These are phyloP conservation scores for Sanghuangporus sanghuang DNA, from an alignment of 1,284 basidiomycete genomes.

Conservation along the genomic window DNA sequence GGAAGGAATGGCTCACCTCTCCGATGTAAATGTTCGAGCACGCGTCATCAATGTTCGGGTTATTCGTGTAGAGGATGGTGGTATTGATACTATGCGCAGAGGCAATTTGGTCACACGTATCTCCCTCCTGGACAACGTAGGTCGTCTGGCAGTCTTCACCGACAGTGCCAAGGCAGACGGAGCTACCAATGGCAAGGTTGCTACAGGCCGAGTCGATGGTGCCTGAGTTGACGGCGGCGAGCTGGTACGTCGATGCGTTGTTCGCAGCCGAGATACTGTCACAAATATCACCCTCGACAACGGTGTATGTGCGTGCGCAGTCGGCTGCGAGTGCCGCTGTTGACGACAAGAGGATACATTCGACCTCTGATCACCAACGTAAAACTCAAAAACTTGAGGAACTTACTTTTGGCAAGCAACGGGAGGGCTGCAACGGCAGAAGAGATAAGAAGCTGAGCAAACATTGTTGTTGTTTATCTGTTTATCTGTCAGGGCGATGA, in stretches of 20 bases:
- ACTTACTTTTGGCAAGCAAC: conserved; percentile 10
- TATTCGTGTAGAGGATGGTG: conserved; percentile 52
- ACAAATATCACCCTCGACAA: conserved; percentile 57
- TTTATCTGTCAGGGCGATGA: background rate
- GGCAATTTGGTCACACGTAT: conserved; percentile 47
- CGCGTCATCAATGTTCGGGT: conserved; percentile 55
- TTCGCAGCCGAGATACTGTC: conserved; percentile 62
- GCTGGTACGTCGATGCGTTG: conserved; percentile 72
- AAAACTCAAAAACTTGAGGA: conserved; percentile 20
- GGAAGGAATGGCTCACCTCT: conserved; percentile 38
- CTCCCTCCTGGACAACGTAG: conserved; percentile 43
- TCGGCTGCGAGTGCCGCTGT: conserved; percentile 13
- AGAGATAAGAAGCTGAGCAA: conserved; percentile 8
- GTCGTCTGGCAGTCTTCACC: conserved; percentile 45
- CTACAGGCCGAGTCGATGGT: conserved; percentile 41
- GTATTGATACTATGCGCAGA: conserved; percentile 36
- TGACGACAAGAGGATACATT: background rate
- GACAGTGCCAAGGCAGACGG: conserved; percentile 44
- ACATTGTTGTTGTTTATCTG: conserved; percentile 10
- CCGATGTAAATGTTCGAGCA: conserved; percentile 64
- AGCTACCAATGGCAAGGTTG: conserved; percentile 47
- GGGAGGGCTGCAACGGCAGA: conserved; percentile 13
- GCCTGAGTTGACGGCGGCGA: conserved; percentile 51
- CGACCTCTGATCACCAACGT: background rate
- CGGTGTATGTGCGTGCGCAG: conserved; percentile 48